Evolutionary conservation across 805 yeast genomes (phyloP).

Genomic region (Zygoascus biomembranicola): DNA sequence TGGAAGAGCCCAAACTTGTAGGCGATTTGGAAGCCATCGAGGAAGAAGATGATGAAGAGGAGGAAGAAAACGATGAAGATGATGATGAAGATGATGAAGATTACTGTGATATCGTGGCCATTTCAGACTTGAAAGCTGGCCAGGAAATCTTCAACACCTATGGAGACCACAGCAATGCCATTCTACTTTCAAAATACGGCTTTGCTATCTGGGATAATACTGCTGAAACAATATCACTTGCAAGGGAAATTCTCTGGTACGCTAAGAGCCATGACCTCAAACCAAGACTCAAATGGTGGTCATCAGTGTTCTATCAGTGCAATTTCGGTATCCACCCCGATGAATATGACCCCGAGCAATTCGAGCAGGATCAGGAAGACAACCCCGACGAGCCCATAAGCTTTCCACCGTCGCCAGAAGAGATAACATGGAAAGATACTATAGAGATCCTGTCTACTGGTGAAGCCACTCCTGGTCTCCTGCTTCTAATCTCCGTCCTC

Average conservation of each 20-base stretch:
- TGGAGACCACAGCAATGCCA: slow-evolving; percentile 63
- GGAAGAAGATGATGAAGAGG: slow-evolving; percentile 1
- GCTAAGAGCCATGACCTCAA: slow-evolving; percentile 25
- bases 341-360: slow-evolving; percentile 11
- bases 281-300: slow-evolving; percentile 38
- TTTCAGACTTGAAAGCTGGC: slow-evolving; percentile 36
- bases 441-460: slow-evolving; percentile 12
- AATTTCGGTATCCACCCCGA: slow-evolving; percentile 19
- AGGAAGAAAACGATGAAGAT: slow-evolving; percentile 8
- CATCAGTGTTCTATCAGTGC: slow-evolving; percentile 36
- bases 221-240: slow-evolving; percentile 52
- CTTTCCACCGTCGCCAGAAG: slow-evolving; percentile 6
- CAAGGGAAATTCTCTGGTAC: slow-evolving; percentile 38
- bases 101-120: slow-evolving; percentile 64
- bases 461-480: slow-evolving; percentile 12
- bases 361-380: slow-evolving; percentile 6
- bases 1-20: slow-evolving; percentile 13
- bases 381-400: not conserved
- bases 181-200: slow-evolving; percentile 69
- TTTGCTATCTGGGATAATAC: slow-evolving; percentile 51
- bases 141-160: slow-evolving; percentile 75
- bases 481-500: slow-evolving; percentile 12
- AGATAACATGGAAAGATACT: slow-evolving; percentile 15
- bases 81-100: slow-evolving; percentile 23
- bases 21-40: slow-evolving; percentile 16